phyloP scores from a whole-genome alignment of 2,329 filamentous ascomycete genomes.

The Lasiodiplodia theobromae region DNA sequence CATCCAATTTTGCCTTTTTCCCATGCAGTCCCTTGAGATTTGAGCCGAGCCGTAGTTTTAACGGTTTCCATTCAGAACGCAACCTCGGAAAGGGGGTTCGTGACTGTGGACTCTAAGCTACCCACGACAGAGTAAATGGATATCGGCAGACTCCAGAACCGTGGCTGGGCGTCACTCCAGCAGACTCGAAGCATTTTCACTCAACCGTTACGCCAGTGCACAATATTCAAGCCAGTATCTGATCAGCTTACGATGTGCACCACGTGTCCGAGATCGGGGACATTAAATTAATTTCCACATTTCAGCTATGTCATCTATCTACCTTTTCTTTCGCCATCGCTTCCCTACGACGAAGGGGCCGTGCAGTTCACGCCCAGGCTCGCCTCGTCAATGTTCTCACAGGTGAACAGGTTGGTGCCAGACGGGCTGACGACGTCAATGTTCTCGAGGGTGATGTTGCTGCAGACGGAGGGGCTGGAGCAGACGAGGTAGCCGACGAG shows the following conservation, averaged over 20 bases:
- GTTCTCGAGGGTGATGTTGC: slow-evolving; percentile 61
- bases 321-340: neutral
- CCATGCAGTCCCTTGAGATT: neutral
- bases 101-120: neutral
- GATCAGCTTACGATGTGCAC: neutral
- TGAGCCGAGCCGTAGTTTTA: neutral
- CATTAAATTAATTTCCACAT: neutral
- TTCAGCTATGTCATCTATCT: neutral
- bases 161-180: no score
- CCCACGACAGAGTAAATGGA: no score
- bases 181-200: no score
- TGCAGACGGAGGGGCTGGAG: slow-evolving; percentile 55
- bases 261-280: neutral
- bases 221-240: neutral
- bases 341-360: neutral
- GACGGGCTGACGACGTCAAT: slow-evolving; percentile 59
- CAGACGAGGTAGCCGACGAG: slow-evolving; percentile 54
- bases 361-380: slow-evolving; percentile 20
- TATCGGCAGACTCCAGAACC: neutral
- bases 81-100: neutral
- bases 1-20: neutral
- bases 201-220: neutral
- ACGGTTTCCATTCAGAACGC: neutral
- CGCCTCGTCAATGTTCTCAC: slow-evolving; percentile 23
- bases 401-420: slow-evolving; percentile 25